Base-by-base conservation (phyloP, 2,329 filamentous ascomycete species). In the Pseudogymnoascus sp. region DNA sequence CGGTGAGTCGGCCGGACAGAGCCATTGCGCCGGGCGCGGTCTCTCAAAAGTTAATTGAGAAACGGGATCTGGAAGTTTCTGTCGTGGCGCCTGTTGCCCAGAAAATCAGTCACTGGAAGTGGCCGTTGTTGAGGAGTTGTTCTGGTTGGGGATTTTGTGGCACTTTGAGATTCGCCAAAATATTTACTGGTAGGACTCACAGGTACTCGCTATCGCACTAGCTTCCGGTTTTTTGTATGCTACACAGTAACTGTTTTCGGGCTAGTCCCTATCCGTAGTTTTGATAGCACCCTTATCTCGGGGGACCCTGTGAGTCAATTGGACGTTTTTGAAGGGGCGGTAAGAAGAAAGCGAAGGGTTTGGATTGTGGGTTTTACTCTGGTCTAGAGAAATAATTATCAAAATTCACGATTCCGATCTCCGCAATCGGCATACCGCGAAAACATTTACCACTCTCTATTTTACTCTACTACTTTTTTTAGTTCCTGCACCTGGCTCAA, bases 1-100 rank as follows among this genome's bases (percentile, higher is more conserved):
- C 67, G 63, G 70, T 69, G 39, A 72, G 62, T 16, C 71, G 71
- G 62, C 62, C 67, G 42, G 69, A 69, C 62, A 72, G 67, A 67
- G 71, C 71, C 72, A 74, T 74, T 69, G 67, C 65, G 64, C 49
- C 61, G 62, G 60, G 52, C 60, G 39, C 52, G 45, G 60, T 41
- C 61, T 68, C 67, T 28, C 30, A 60, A 60, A 62, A 35, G 12
- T 55, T 55, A 55, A 55, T 55, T 33, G 28, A 55, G 9, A 33
- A 55, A 33, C 49, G 49, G 49, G 9, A 55, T n/a, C 23, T 45
- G 41, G 41, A 16, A 16, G 12, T 62, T 60, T 62, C 36, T 59
- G 55, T 45, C 25, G 28, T 55, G 9, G 49, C 58, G 58, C 42
- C 60, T 60, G 42, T 38, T 62, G 42, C 30, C 58, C 61, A 62